A percentile compares a stretch with the other conserved stretches of the same genome.
phyloP scores from a whole-genome alignment of 2,329 filamentous ascomycete genomes.

The Bipolaris cookei region DNA sequence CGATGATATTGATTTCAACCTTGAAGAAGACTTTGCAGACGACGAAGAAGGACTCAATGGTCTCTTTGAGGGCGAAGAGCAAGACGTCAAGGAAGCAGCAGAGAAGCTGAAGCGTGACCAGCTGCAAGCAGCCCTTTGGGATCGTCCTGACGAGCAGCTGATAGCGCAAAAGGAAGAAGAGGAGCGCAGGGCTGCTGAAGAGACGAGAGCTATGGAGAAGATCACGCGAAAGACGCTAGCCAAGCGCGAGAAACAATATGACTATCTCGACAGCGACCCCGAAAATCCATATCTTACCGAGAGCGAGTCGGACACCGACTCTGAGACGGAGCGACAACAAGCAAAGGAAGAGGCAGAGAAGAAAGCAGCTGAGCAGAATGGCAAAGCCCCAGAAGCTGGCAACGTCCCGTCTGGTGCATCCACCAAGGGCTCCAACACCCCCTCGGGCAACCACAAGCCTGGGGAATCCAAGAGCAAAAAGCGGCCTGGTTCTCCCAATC shows the following conservation, averaged over 20 bases:
- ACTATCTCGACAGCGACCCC: conserved; percentile 83
- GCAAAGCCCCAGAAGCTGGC: conserved; percentile 55
- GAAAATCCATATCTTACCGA: conserved; percentile 55
- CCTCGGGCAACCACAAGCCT: conserved; percentile 62
- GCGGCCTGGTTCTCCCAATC: conserved; percentile 81
- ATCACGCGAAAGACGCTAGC: conserved; percentile 79
- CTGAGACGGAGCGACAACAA: conserved; percentile 68
- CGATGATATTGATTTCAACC: conserved; percentile 70
- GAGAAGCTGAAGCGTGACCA: conserved; percentile 76
- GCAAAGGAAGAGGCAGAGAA: conserved; percentile 61
- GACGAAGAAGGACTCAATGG: conserved; percentile 69
- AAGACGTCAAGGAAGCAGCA: conserved; percentile 68
- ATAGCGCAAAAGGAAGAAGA: conserved; percentile 71
- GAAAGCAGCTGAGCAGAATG: conserved; percentile 56
- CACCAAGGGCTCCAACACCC: conserved; percentile 73
- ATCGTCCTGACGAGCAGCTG: conserved; percentile 60
- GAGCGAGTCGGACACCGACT: conserved; percentile 55
- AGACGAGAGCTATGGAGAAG: conserved; percentile 75
- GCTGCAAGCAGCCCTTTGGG: conserved; percentile 85
- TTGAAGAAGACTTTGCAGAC: conserved; percentile 78
- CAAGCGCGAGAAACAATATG: conserved; percentile 83
- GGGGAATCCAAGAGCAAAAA: conserved; percentile 68
- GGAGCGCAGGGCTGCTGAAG: conserved; percentile 71
- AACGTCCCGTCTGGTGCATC: conserved; percentile 61
- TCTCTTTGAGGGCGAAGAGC: conserved; percentile 53